Evolutionary conservation across 495 filamentous ascomycete species (phyloP), one percentile per base, ranked within the genome.

Genomic region (Pseudoneurospora amorphoporcata): DNA sequence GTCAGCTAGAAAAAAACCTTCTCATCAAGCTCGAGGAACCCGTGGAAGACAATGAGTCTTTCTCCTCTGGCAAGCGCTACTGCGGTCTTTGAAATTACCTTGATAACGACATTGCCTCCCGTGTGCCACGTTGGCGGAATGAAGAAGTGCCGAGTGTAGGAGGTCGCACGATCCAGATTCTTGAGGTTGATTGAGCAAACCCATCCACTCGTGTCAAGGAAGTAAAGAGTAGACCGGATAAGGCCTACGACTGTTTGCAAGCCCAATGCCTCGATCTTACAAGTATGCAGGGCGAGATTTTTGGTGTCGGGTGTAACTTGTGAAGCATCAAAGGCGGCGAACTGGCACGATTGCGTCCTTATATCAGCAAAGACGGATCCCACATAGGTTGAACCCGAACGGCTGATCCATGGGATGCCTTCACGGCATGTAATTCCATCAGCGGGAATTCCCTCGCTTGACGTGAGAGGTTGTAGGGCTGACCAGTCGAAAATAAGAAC

Each of bases 101-200:
- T 37, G 23, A 72, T 45, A 39, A 68, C 47, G 32, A 68, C 16
- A 29, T 69, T 14, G 7, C 47, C 8, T 58, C 69, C 75, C 8
- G 75, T 74, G 41, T 73, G 76, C 74, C 74, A 76, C 14, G 42
- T 69, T 7, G 39, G 72, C n/a, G 74, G 72, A 6, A 76, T 76
- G 39, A 76, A 76, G 68, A 76, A 76, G 39, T 76, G 72, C 32
- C 74, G 68, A 23, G 72, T 47, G 41, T 73, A 76, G 14, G 70
- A 17, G 4, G 23, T 71, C 19, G 58, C 43, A 8, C 29, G 29
- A 29, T 43, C 42, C 38, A 71, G 17, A 8, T 35, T 17, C 61
- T 69, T 74, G 38, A 76, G 69, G 42, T 17, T 69, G 42, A 72
- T 45, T 5, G 74, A 76, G 45, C 74, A 72, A 32, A 76, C 29